phyloP scores from a whole-genome alignment of 257 asterid species.

The Anisodus acutangulus region DNA sequence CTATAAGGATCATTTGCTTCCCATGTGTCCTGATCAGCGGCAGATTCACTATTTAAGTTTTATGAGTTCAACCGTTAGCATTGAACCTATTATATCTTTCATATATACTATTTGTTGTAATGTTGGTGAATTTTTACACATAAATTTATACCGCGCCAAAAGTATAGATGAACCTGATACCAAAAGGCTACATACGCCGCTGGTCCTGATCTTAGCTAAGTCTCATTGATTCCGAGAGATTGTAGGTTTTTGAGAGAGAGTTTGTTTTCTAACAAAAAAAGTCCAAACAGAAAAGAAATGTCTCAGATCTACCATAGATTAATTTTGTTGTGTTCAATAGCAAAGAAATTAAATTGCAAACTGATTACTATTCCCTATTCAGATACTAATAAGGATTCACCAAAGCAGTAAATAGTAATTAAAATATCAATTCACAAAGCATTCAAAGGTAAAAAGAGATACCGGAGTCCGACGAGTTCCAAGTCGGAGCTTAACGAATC shows the following conservation, averaged over 20 bases:
- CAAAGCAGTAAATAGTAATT: neutral
- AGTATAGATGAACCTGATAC: too few relatives aligned
- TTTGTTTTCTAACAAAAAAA: neutral
- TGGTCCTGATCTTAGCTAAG: neutral
- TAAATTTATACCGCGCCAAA: too few relatives aligned
- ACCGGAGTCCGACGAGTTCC: constrained; percentile 74
- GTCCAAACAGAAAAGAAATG: neutral
- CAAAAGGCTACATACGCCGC: too few relatives aligned
- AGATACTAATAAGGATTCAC: neutral
- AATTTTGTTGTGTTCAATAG: neutral
- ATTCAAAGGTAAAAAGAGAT: constrained; percentile 20
- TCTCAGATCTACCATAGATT: neutral
- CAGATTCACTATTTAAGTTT: too few relatives aligned
- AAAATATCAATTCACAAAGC: neutral
- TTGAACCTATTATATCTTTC: too few relatives aligned
- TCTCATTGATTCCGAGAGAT: neutral
- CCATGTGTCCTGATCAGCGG: neutral
- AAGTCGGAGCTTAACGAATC: constrained; percentile 87
- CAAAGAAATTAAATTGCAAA: neutral
- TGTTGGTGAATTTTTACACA: too few relatives aligned
- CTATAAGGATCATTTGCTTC: neutral
- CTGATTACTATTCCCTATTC: neutral
- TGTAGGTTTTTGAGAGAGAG: neutral
- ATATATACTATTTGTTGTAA: too few relatives aligned
- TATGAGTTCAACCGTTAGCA: too few relatives aligned